These are phyloP conservation scores for Gossypium arboreum DNA, from an alignment of 345 rosid genomes.

Conservation along the genomic window DNA sequence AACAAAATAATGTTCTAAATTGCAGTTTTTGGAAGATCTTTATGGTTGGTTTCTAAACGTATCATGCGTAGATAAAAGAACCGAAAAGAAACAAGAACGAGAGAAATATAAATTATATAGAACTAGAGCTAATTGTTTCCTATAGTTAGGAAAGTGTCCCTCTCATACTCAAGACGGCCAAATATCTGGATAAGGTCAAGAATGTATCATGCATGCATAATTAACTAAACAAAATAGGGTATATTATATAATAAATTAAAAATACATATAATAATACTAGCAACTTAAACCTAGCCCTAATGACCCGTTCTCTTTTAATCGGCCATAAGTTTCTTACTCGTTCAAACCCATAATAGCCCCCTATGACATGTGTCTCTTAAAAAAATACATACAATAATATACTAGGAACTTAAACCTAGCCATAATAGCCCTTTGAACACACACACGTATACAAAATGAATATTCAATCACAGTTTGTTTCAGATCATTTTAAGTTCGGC, in stretches of 20 bases:
- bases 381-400: too few species aligned
- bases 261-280: not conserved
- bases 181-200: slow-evolving; percentile 2
- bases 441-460: not conserved
- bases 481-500: not conserved
- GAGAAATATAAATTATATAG: not conserved
- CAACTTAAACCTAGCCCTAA: not conserved
- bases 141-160: not conserved
- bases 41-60: not conserved
- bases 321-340: too few species aligned
- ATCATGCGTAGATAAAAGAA: not conserved
- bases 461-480: not conserved
- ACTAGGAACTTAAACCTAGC: too few species aligned
- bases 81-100: too few species aligned
- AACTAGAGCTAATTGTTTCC: not conserved
- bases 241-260: not conserved
- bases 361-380: too few species aligned
- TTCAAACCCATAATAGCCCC: too few species aligned
- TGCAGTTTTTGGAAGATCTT: not conserved
- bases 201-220: not conserved
- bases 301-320: not conserved
- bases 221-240: not conserved
- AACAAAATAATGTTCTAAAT: too few species aligned
- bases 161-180: not conserved
- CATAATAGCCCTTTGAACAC: too few species aligned